Evolutionary conservation across 2,329 filamentous ascomycete genomes (phyloP).

Genomic region (Helotiales sp.): DNA sequence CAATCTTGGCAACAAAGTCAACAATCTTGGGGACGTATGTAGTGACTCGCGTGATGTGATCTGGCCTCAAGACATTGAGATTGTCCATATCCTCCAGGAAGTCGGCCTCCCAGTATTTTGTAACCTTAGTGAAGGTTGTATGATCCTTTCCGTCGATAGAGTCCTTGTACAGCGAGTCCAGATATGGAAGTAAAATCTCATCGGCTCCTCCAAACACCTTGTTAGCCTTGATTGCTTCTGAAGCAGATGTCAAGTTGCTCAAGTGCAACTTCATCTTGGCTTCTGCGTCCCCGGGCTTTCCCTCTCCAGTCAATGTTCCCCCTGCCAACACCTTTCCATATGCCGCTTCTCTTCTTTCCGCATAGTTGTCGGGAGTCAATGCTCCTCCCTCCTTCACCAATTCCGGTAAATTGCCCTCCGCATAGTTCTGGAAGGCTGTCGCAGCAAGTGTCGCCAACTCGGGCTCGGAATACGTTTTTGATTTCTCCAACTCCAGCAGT

Average conservation of each 20-base stretch:
- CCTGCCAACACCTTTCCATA: constrained; percentile 57
- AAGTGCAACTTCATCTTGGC: constrained; percentile 76
- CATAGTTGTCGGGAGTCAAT: constrained; percentile 53
- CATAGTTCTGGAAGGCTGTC: constrained; percentile 56
- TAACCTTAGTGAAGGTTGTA: constrained; percentile 82
- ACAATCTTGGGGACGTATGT: constrained; percentile 90
- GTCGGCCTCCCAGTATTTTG: constrained; percentile 79
- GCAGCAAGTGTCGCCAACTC: constrained; percentile 49
- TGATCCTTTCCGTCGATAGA: constrained; percentile 62
- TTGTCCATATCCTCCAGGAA: constrained; percentile 87
- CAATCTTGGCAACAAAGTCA: constrained; percentile 63
- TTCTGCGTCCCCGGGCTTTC: constrained; percentile 57
- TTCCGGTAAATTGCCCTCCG: constrained; percentile 54
- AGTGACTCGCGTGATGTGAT: constrained; percentile 84
- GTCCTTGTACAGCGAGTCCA: constrained; percentile 70
- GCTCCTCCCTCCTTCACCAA: constrained; percentile 45
- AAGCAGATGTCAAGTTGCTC: constrained; percentile 44
- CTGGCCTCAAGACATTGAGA: constrained; percentile 81
- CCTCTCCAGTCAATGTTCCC: constrained; percentile 55
- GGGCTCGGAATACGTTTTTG: constrained; percentile 58
- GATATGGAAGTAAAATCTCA: constrained; percentile 75
- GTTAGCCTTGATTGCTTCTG: constrained; percentile 47
- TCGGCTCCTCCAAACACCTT: constrained; percentile 56
- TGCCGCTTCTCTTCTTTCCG: constrained; percentile 47
- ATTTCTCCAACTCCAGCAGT: constrained; percentile 74